Conservation (phyloP, 441 rosid species). For the Croton laevigatus region DNA sequence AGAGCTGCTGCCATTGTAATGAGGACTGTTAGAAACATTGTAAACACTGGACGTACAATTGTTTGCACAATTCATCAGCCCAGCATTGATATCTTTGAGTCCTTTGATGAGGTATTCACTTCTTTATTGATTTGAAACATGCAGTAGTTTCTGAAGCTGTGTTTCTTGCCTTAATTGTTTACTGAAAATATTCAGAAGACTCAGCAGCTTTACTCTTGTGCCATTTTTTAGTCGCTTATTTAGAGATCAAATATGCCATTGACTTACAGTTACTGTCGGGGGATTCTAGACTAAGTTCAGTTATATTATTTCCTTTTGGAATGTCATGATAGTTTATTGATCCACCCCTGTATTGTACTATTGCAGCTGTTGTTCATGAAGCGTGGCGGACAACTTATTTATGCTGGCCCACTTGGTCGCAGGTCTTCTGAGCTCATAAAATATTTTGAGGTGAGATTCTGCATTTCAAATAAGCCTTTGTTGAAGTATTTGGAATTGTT, state of each 20-base stretch:
- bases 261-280: background rate
- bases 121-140: slow-evolving; percentile 13
- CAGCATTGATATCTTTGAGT: slow-evolving; percentile 93
- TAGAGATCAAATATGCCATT: background rate
- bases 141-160: slow-evolving; percentile 4
- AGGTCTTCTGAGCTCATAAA: slow-evolving; percentile 76
- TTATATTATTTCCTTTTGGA: slow-evolving; percentile 1
- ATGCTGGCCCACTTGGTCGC: slow-evolving; percentile 93
- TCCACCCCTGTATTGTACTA: slow-evolving; percentile 6
- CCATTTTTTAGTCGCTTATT: background rate
- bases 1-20: slow-evolving; percentile 97
- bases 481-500: slow-evolving; percentile 7
- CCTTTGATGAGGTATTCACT: slow-evolving; percentile 80
- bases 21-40: slow-evolving; percentile 98
- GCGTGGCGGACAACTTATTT: slow-evolving; percentile 94
- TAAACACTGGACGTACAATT: slow-evolving; percentile 91
- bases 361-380: slow-evolving; percentile 95
- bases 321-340: background rate
- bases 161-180: slow-evolving; percentile 11
- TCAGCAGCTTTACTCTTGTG: background rate
- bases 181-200: slow-evolving; percentile 7
- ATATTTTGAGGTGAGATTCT: slow-evolving; percentile 69
- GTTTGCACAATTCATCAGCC: slow-evolving; percentile 99
- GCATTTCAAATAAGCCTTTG: slow-evolving; percentile 21
- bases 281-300: slow-evolving; percentile 5